Evolutionary conservation across 768 basidiomycete genomes (phyloP), one percentile per base, ranked within the genome.

Genomic region (Auriscalpium orientale): DNA sequence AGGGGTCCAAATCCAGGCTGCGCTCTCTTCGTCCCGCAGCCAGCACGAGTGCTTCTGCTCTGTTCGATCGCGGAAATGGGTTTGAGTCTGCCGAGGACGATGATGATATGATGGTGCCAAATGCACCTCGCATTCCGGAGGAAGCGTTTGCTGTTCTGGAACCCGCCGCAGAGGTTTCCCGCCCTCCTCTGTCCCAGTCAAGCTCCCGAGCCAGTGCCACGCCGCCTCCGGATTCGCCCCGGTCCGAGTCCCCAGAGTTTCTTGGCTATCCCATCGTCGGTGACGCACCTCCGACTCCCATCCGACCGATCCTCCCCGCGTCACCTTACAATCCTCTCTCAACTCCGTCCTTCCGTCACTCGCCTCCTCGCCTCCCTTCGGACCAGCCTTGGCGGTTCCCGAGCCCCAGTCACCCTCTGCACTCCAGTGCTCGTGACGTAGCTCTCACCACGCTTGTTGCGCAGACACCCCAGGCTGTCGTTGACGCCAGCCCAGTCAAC

Each of bases 381-480:
- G 84, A 88, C 62, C 88, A 89, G 57, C 89, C 89, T 3, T 91
- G 89, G 89, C 81, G 86, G 38, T 88, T 83, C 65, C 82, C 85
- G 8, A 90, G 87, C 63, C 87, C 87, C 11, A 87, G 84, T 55
- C 87, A 91, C 64, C 87, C 87, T 1, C 70, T 89, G 44, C 84
- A 89, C 67, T 83, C 81, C 16, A 76, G 70, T 40, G 76, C 80
- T 15, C 79, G 81, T 37, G 84, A 89, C 55, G 65, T 87, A 16
- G 84, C 84, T 34, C 71, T 91, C 46, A 78, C 80, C 54, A 80
- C 85, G 78, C 72, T 89, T 33, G 76, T 80, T 44, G 76, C 44
- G 15, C 18, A 78, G 16, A 58, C 62, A 20, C 38, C 59, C 62
- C 36, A 20, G 53, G 62, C 36, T 62, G 65, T 12, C 37, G 58